Evolutionary conservation across 441 rosid species (phyloP).

Genomic region (Adansonia grandidieri): DNA sequence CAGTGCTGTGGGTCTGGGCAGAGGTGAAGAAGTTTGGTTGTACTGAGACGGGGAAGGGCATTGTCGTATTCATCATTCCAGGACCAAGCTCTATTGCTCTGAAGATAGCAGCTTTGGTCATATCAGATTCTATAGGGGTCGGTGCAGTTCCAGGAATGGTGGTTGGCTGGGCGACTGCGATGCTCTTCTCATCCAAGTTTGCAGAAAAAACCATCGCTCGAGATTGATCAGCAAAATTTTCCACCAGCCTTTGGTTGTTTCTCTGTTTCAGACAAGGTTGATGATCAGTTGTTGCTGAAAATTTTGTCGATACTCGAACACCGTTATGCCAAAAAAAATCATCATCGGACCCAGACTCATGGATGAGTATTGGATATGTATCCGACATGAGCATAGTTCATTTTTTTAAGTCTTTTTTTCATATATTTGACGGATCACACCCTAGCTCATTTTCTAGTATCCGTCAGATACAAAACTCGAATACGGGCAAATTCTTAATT

Average conservation of each 20-base stretch:
- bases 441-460: no score
- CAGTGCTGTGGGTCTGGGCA: slow-evolving; percentile 34
- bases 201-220: slow-evolving; percentile 48
- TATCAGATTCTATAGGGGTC: slow-evolving; percentile 49
- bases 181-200: slow-evolving; percentile 61
- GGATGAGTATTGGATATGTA: no score
- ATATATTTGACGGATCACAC: no score
- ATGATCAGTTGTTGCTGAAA: neutral
- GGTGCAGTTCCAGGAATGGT: slow-evolving; percentile 39
- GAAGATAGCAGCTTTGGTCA: slow-evolving; percentile 40
- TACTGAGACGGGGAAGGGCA: slow-evolving; percentile 62
- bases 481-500: neutral
- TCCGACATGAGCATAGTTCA: no score
- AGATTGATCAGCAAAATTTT: slow-evolving; percentile 54
- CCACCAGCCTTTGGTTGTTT: slow-evolving; percentile 49
- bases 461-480: no score
- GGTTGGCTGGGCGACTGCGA: slow-evolving; percentile 34
- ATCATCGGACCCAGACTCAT: neutral
- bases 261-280: slow-evolving; percentile 45
- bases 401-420: no score
- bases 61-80: slow-evolving; percentile 39
- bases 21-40: slow-evolving; percentile 59
- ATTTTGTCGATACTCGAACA: no score
- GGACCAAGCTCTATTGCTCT: slow-evolving; percentile 43
- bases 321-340: neutral